Conservation (phyloP, 768 basidiomycete genomes). For the Amanita polypyramis region DNA sequence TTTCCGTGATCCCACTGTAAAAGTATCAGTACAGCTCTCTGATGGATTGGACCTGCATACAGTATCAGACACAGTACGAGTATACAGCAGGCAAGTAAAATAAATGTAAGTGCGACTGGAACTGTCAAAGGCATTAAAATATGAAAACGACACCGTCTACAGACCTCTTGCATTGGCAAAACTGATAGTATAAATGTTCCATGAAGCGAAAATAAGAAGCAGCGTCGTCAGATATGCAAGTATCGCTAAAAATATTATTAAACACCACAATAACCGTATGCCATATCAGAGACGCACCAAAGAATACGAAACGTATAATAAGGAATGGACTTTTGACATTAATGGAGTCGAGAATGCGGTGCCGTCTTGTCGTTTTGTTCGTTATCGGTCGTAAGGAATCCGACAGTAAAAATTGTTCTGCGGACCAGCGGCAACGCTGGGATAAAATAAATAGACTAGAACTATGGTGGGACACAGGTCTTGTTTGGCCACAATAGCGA, state of each 20-base stretch:
- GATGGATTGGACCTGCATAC: constrained; percentile 16
- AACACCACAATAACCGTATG: too few species aligned
- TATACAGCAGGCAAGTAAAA: constrained; percentile 35
- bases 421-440: too few species aligned
- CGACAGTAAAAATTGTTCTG: too few species aligned
- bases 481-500: too few species aligned
- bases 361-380: too few species aligned
- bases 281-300: too few species aligned
- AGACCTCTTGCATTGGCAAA: constrained; percentile 27
- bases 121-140: constrained; percentile 18
- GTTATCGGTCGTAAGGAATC: too few species aligned
- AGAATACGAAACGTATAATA: too few species aligned
- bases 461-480: too few species aligned
- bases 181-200: constrained; percentile 23
- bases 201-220: constrained; percentile 43
- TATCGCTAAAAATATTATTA: constrained; percentile 19
- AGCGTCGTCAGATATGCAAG: constrained; percentile 39
- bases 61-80: constrained; percentile 23
- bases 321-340: too few species aligned
- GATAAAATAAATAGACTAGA: too few species aligned
- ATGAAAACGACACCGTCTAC: constrained; percentile 5
- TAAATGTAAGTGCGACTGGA: constrained; percentile 36
- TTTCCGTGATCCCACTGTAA: constrained; percentile 26
- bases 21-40: background rate
- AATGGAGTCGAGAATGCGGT: too few species aligned